Conservation (phyloP, 805 yeast species). For the Monosporozyma aerobia region DNA sequence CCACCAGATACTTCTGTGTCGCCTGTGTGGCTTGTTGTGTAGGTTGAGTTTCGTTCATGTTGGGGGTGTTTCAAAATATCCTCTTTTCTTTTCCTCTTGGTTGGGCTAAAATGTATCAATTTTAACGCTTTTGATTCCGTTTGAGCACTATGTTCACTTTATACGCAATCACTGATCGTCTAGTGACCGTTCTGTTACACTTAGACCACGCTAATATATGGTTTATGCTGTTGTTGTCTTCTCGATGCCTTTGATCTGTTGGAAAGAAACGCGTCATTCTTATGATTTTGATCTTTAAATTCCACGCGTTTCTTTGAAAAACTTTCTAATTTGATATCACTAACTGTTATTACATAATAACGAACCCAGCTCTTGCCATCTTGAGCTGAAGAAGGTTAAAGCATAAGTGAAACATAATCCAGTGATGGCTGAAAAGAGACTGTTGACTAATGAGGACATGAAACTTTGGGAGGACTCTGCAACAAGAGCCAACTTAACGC, state of each 20-base stretch:
- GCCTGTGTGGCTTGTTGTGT: slow-evolving; percentile 39
- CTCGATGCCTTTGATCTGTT: neutral
- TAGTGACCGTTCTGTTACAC: neutral
- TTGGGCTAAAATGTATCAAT: neutral
- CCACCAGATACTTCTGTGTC: slow-evolving; percentile 29
- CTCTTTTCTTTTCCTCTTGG: neutral
- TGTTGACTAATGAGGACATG: slow-evolving; percentile 52
- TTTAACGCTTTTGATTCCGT: neutral
- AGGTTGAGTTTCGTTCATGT: slow-evolving; percentile 30
- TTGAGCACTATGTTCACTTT: neutral
- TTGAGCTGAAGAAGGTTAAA: neutral
- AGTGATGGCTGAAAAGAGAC: slow-evolving; percentile 35
- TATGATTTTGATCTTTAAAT: too few relatives aligned
- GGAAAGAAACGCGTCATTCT: too few relatives aligned
- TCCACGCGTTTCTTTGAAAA: too few relatives aligned
- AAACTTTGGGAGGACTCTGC: slow-evolving; percentile 45
- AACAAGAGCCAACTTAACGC: slow-evolving; percentile 41
- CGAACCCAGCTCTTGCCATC: neutral
- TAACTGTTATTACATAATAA: too few relatives aligned
- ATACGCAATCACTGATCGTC: neutral
- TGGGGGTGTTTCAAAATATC: neutral
- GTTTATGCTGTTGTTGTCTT: too few relatives aligned
- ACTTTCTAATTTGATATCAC: too few relatives aligned
- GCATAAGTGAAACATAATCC: neutral
- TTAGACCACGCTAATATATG: too few relatives aligned